phyloP scores from a whole-genome alignment of 352 stramenopile species.

The Salisapilia sapeloensis region DNA sequence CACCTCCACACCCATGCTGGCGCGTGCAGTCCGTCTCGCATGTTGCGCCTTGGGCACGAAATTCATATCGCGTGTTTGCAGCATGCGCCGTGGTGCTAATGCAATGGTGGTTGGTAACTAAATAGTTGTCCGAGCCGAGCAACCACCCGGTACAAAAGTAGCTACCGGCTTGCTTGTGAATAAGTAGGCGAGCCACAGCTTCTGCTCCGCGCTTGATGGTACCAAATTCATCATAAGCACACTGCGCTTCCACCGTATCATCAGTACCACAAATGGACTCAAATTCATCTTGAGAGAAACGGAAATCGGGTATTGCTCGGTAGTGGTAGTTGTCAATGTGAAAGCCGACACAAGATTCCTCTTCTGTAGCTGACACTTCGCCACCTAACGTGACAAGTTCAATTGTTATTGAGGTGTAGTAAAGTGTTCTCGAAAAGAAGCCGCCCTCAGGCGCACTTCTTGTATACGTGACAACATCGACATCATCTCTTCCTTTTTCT shows the following conservation, averaged over 20 bases:
- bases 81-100: conserved; percentile 27
- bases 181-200: conserved; percentile 35
- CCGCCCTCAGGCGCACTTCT: conserved; percentile 9
- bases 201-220: conserved; percentile 9
- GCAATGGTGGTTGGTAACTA: conserved; percentile 73
- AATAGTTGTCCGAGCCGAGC: conserved; percentile 50
- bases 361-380: conserved; percentile 3
- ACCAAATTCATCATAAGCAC: conserved; percentile 13
- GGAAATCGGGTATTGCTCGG: conserved; percentile 6
- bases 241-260: conserved; percentile 40
- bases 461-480: conserved; percentile 12
- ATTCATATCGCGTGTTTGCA: conserved; percentile 49
- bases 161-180: conserved; percentile 28
- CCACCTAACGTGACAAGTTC: conserved; percentile 22
- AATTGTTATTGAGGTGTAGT: conserved; percentile 18
- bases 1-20: conserved; percentile 15
- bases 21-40: conserved; percentile 18
- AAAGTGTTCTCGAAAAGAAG: conserved; percentile 23
- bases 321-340: conserved; percentile 30
- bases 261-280: conserved; percentile 44
- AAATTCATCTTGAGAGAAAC: too few species aligned
- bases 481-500: conserved; percentile 9
- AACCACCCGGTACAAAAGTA: conserved; percentile 67
- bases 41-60: conserved; percentile 19
- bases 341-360: conserved; percentile 22